A percentile compares a stretch with the other conserved stretches of the same genome.
Conservation (phyloP, 371 early-diverging fungal genomes). For the Apophysomyces sp. region DNA sequence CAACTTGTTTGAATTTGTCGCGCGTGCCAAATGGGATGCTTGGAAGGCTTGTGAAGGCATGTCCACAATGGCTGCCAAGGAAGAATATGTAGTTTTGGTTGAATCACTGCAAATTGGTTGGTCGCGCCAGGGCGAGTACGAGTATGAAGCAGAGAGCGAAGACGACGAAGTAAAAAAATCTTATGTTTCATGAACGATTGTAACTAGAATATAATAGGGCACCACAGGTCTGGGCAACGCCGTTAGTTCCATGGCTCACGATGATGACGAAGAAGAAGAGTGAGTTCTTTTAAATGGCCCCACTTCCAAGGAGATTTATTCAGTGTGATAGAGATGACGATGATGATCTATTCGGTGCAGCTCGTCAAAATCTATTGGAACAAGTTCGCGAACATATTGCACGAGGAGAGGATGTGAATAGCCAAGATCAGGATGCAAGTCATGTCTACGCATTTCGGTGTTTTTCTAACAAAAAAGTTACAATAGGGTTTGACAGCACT, state of each 20-base stretch:
- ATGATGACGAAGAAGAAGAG: constrained; percentile 23
- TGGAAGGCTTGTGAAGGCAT: constrained; percentile 38
- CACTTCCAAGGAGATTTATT: no score
- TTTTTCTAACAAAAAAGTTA: not conserved
- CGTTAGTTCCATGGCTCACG: constrained; percentile 39
- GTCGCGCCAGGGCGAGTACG: constrained; percentile 42
- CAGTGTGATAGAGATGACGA: constrained; percentile 15
- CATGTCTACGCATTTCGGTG: not conserved
- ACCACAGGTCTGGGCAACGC: constrained; percentile 13
- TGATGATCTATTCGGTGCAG: constrained; percentile 35
- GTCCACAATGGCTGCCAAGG: constrained; percentile 23
- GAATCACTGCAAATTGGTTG: constrained; percentile 39
- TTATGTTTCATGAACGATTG: no score
- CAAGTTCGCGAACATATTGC: constrained; percentile 8
- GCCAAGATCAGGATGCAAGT: constrained; percentile 27
- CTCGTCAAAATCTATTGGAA: constrained; percentile 22
- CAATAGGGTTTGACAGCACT: constrained; percentile 38
- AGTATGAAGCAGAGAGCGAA: constrained; percentile 16
- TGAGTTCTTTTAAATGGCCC: no score
- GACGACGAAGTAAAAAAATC: constrained; percentile 11
- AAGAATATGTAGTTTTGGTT: constrained; percentile 32
- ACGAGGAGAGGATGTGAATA: constrained; percentile 11
- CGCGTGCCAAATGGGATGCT: constrained; percentile 53
- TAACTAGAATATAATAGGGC: not conserved
- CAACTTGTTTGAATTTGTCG: constrained; percentile 45